phyloP scores from a whole-genome alignment of 139 green algal species.

The Tetraselmis striata region DNA sequence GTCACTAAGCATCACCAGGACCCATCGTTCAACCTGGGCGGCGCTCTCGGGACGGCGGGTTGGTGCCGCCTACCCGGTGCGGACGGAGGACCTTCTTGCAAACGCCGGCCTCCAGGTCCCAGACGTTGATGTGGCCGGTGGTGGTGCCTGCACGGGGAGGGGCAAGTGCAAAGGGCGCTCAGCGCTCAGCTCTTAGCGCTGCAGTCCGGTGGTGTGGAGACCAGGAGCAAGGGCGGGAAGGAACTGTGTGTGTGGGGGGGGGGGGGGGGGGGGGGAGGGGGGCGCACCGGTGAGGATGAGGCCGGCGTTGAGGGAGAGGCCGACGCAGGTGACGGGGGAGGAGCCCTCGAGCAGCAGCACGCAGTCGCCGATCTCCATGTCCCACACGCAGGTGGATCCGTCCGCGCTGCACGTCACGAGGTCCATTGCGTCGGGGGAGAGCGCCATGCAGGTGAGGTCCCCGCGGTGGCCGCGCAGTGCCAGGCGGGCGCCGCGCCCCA shows the following conservation, averaged over 20 bases:
- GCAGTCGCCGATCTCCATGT: slow-evolving; percentile 64
- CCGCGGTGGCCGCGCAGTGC: slow-evolving; percentile 63
- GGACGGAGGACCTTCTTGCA: not conserved
- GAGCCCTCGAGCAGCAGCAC: slow-evolving; percentile 57
- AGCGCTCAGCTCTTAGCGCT: no score
- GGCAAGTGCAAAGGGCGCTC: no score
- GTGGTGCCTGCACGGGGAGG: no score
- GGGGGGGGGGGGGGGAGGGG: no score
- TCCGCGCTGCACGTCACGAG: slow-evolving; percentile 58
- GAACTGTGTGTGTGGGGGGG: no score
- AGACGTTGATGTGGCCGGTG: slow-evolving; percentile 32
- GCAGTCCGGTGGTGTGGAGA: no score
- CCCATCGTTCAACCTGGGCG: no score
- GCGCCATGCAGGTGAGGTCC: slow-evolving; percentile 43
- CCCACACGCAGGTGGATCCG: slow-evolving; percentile 19
- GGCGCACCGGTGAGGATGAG: not conserved
- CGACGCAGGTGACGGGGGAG: slow-evolving; percentile 16
- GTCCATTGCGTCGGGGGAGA: slow-evolving; percentile 63
- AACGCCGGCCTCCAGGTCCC: slow-evolving; percentile 34
- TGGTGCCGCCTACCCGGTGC: not conserved
- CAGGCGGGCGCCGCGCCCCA: slow-evolving; percentile 35
- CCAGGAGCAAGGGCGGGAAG: no score
- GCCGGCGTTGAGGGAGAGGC: not conserved
- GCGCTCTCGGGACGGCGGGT: no score
- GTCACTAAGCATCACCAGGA: no score